Evolutionary conservation across 2,329 filamentous ascomycete species (phyloP).

Genomic region (Penicillium verrucosum): DNA sequence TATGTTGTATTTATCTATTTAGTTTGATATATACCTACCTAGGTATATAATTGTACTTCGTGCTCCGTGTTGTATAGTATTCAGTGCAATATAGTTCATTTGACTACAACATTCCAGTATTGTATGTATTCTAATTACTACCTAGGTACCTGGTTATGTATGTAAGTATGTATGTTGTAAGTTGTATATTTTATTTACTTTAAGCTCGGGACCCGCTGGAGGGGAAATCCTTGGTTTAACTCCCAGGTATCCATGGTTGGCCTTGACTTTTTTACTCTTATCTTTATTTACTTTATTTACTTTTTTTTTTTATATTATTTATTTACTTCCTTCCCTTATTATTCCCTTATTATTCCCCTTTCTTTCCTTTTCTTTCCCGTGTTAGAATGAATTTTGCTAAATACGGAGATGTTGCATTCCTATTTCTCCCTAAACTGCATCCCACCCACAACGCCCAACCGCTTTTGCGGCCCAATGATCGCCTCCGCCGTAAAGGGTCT

Average conservation of each 20-base stretch:
- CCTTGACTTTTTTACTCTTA: slow-evolving; percentile 1
- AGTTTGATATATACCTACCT: no score
- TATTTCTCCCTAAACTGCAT: slow-evolving; percentile 6
- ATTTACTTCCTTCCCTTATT: not conserved
- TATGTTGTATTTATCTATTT: not conserved
- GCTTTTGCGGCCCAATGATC: slow-evolving; percentile 25
- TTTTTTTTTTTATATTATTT: not conserved
- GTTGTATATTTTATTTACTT: not conserved
- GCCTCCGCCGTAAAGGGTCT: slow-evolving; percentile 14
- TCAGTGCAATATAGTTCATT: not conserved
- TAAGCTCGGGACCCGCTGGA: slow-evolving; percentile 20
- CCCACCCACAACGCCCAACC: slow-evolving; percentile 14
- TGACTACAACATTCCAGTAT: not conserved
- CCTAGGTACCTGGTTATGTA: no score
- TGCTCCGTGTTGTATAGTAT: not conserved
- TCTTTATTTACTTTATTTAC: not conserved
- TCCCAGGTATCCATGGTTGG: slow-evolving; percentile 7
- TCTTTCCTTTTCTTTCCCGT: not conserved
- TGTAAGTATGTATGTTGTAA: no score
- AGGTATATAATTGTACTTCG: no score
- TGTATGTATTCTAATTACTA: not conserved
- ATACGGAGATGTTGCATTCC: not conserved
- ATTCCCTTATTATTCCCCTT: not conserved
- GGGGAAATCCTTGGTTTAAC: slow-evolving; percentile 12
- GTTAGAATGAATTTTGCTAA: not conserved